Evolutionary conservation across 1,284 basidiomycete species (phyloP).

Genomic region (Papiliotrema laurentii): DNA sequence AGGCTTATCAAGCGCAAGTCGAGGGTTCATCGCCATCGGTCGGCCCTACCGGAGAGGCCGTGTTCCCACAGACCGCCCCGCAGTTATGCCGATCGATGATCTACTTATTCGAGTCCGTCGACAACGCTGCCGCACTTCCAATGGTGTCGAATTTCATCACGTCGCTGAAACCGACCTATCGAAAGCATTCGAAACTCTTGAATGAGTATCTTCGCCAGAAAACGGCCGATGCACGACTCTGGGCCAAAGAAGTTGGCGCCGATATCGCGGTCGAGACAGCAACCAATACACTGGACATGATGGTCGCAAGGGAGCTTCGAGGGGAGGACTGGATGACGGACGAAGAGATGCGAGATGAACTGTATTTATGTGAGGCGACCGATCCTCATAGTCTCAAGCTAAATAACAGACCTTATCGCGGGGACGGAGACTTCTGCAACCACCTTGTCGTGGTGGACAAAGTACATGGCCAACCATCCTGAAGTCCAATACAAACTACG

Average conservation of each 20-base stretch:
- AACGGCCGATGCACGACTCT: constrained; percentile 12
- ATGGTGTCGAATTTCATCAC: constrained; percentile 15
- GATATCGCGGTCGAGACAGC: constrained; percentile 24
- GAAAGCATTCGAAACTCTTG: constrained; percentile 8
- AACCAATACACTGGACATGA: constrained; percentile 33
- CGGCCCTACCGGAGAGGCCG: constrained; percentile 12
- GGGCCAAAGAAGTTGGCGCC: constrained; percentile 13
- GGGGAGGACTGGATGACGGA: constrained; percentile 26
- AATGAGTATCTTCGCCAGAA: constrained; percentile 15
- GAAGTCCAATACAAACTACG: constrained; percentile 27
- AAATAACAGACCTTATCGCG: constrained; percentile 23
- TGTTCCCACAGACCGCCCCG: constrained; percentile 10
- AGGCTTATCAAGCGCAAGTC: constrained; percentile 10
- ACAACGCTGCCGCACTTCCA: constrained; percentile 19
- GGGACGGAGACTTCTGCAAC: constrained; percentile 26
- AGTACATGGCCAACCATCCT: constrained; percentile 28
- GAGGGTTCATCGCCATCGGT: not conserved
- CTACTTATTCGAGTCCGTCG: constrained; percentile 14
- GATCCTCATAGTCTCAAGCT: not conserved
- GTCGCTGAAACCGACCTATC: constrained; percentile 15
- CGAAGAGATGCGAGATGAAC: constrained; percentile 28
- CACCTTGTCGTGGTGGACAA: constrained; percentile 27
- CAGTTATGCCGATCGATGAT: constrained; percentile 2
- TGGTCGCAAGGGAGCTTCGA: constrained; percentile 21
- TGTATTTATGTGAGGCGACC: constrained; percentile 23